phyloP scores from a whole-genome alignment of 352 stramenopile genomes.

The Labyrinthula sp. region DNA sequence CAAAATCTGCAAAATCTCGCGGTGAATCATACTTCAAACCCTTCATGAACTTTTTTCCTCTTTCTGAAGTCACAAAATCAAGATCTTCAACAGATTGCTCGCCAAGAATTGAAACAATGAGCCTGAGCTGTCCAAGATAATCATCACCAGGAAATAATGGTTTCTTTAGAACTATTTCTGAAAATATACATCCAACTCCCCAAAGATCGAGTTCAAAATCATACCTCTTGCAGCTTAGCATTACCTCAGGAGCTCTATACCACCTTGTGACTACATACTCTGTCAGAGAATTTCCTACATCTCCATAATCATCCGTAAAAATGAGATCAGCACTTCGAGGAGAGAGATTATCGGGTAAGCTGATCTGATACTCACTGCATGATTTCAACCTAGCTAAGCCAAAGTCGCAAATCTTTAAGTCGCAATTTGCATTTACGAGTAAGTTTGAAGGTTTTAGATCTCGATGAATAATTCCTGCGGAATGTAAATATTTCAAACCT shows the following conservation, averaged over 20 bases:
- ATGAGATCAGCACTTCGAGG: background rate
- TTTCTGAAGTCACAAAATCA: conserved; percentile 69
- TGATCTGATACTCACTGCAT: conserved; percentile 42
- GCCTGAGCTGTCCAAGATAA: conserved; percentile 96
- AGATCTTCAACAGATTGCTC: conserved; percentile 58
- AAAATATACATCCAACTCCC: conserved; percentile 65
- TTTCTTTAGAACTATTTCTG: conserved; percentile 62
- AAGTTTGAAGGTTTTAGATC: conserved; percentile 94
- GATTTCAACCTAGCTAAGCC: conserved; percentile 50
- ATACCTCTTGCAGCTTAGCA: conserved; percentile 93
- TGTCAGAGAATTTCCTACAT: conserved; percentile 35
- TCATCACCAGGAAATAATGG: conserved; percentile 80
- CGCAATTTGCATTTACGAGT: conserved; percentile 71
- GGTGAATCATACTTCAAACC: conserved; percentile 1
- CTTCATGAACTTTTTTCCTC: conserved; percentile 55
- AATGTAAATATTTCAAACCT: conserved; percentile 73
- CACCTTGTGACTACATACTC: conserved; percentile 76
- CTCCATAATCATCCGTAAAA: conserved; percentile 8
- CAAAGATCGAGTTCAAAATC: conserved; percentile 40
- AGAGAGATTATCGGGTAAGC: conserved; percentile 2
- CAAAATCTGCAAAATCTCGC: conserved; percentile 34
- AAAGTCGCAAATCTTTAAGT: conserved; percentile 71
- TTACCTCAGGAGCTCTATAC: conserved; percentile 77
- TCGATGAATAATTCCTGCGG: conserved; percentile 71
- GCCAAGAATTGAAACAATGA: conserved; percentile 71